Evolutionary conservation across 176 grass and related monocot species (phyloP).

Genomic region (Canna indica): DNA sequence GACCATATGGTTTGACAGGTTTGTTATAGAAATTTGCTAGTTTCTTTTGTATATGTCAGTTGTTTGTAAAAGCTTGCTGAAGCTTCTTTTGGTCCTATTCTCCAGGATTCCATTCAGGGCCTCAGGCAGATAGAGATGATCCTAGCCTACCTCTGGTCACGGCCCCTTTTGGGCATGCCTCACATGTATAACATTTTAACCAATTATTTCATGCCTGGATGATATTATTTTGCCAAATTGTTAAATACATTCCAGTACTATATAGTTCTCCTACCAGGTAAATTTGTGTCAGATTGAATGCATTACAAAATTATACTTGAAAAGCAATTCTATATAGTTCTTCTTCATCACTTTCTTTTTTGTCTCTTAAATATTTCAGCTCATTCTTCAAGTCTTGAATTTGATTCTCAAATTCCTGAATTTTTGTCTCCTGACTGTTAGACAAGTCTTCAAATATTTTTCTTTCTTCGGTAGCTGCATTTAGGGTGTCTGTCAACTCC

Average conservation of each 20-base stretch:
- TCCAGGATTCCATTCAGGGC: constrained; percentile 71
- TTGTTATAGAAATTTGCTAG: no score
- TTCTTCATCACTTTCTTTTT: constrained; percentile 21
- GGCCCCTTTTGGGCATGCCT: constrained; percentile 97
- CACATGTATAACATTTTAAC: constrained; percentile 49
- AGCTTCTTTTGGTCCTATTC: constrained; percentile 2
- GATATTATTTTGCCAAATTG: no score
- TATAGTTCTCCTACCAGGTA: neutral
- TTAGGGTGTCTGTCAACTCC: constrained; percentile 46
- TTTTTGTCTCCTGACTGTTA: constrained; percentile 43
- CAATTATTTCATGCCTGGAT: neutral
- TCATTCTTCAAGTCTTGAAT: constrained; percentile 36
- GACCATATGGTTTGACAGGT: no score
- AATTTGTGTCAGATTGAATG: neutral
- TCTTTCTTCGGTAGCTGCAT: constrained; percentile 53
- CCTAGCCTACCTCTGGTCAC: constrained; percentile 90
- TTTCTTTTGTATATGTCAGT: no score
- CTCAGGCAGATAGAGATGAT: constrained; percentile 89
- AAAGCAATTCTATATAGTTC: constrained; percentile 17
- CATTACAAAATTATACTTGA: neutral
- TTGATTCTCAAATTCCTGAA: constrained; percentile 83
- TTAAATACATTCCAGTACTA: no score
- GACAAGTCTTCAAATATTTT: constrained; percentile 40
- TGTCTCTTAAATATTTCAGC: constrained; percentile 24
- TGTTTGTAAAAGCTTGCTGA: constrained; percentile 3